These are phyloP conservation scores for Nannochloropsis salina DNA, from an alignment of 108 stramenopile genomes.

Conservation along the genomic window DNA sequence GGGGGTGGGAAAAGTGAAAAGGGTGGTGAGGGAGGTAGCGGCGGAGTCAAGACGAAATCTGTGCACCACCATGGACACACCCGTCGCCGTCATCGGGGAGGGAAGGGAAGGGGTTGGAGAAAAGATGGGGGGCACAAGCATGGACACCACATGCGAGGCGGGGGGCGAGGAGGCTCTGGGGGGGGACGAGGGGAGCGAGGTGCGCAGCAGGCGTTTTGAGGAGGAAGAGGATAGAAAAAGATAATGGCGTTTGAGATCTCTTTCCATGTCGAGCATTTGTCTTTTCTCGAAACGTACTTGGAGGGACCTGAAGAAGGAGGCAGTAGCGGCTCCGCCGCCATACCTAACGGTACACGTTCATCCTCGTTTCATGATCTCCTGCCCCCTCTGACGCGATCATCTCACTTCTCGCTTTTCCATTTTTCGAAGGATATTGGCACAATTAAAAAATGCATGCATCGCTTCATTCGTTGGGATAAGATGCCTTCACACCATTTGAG, in stretches of 20 bases:
- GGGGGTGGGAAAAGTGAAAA: not conserved
- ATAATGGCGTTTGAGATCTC: not conserved
- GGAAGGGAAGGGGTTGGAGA: not conserved
- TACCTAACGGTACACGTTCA: too few relatives aligned
- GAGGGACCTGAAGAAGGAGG: too few relatives aligned
- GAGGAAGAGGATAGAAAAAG: not conserved
- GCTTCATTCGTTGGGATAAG: too few relatives aligned
- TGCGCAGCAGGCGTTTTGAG: not conserved
- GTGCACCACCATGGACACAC: not conserved
- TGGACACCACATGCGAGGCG: not conserved
- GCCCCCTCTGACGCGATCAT: not conserved
- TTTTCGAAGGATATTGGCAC: not conserved
- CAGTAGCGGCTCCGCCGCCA: too few relatives aligned
- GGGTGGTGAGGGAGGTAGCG: not conserved
- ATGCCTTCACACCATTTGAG: too few relatives aligned
- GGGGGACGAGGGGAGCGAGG: not conserved
- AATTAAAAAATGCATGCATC: too few relatives aligned
- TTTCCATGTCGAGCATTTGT: not conserved
- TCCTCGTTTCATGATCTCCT: not conserved
- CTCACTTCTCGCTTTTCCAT: not conserved
- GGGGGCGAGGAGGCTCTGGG: not conserved
- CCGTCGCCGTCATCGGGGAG: not conserved
- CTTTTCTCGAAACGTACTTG: not conserved
- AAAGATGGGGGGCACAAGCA: not conserved
- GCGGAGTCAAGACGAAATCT: not conserved